A percentile compares a stretch with the other conserved stretches of the same genome.
phyloP scores from a whole-genome alignment of 345 rosid species.

The Anastatica hierochuntica region DNA sequence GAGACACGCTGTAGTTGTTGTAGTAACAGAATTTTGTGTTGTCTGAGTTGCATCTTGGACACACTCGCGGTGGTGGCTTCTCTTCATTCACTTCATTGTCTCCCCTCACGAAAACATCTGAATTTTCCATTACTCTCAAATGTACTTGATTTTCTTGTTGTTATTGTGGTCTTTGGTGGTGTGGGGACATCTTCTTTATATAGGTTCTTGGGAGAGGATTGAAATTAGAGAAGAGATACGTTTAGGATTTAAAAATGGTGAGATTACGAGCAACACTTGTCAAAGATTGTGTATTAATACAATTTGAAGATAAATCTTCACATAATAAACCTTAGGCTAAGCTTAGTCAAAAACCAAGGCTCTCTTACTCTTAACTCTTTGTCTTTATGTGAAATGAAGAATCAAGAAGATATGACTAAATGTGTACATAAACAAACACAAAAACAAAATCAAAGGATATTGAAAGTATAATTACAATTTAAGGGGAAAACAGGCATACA shows the following conservation, averaged over 20 bases:
- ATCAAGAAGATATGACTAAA: background rate
- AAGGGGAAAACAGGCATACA: too few species aligned
- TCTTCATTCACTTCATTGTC: constrained; percentile 1
- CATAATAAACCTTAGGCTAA: constrained; percentile 3
- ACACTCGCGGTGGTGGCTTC: constrained; percentile 11
- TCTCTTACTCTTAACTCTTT: background rate
- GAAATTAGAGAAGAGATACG: background rate
- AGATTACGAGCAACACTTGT: constrained; percentile 13
- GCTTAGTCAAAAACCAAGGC: background rate
- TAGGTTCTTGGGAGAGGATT: background rate
- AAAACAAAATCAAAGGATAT: background rate
- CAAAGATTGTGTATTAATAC: background rate
- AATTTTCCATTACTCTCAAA: background rate
- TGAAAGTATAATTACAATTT: background rate
- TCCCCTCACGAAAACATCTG: background rate
- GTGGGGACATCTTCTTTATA: background rate
- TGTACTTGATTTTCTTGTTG: background rate
- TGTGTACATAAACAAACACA: background rate
- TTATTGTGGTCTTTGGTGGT: background rate
- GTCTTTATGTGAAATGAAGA: background rate
- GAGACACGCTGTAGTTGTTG: too few species aligned
- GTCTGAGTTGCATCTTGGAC: constrained; percentile 19
- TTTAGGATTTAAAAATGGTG: background rate
- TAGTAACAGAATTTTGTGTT: constrained; percentile 21
- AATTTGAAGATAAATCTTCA: background rate